Base-by-base conservation (phyloP, 1,284 basidiomycete genomes). In the Cryptococcus floricola region DNA sequence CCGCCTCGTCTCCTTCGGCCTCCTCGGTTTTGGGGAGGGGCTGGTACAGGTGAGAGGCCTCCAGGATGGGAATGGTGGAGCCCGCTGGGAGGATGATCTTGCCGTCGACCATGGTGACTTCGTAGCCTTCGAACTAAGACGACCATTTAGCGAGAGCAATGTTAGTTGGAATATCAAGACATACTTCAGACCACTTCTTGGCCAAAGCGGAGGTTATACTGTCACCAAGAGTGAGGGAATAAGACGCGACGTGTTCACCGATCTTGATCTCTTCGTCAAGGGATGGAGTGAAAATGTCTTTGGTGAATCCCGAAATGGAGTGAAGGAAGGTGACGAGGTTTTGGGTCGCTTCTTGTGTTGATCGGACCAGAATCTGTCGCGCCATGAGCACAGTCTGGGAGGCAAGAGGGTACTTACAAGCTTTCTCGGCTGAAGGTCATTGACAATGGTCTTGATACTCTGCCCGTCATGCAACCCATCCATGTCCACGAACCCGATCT, bases 401-500 rank as follows among this genome's bases (percentile, higher is more conserved):
- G 34, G 37, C 9, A 42, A 4, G 23, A 46, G 16, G 10, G 16
- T 5, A 73, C 80, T 56, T 56, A 91, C 92, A 82, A 96, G 86
- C 80, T 93, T 94, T 18, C 96, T 84, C 27, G 96, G 96, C 70
- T 96, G 93, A 54, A 99, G 85, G 78, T 97, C 92, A 2, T 95
- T 91, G 12, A 98, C 86, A 60, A 99, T 94, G 0, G 90, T 95
- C 77, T 97, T 97, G 61, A 98, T 87, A 6, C 96, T 93, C 59
- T 94, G 87, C 1, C 95, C 94, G 68, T 99, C 96, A 70, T 93
- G 94, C 55, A 96, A 77, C 28, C 96, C 96, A 64, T 95, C 91
- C 84, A 98, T 86, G 70, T 98, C 96, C 52, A 98, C 85, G 65
- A 89, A 97, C 27, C 93, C 83, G 16, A 98, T 77, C 6, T 87